Base-by-base conservation (phyloP, 2,329 filamentous ascomycete species). In the Emergomyces africanus region DNA sequence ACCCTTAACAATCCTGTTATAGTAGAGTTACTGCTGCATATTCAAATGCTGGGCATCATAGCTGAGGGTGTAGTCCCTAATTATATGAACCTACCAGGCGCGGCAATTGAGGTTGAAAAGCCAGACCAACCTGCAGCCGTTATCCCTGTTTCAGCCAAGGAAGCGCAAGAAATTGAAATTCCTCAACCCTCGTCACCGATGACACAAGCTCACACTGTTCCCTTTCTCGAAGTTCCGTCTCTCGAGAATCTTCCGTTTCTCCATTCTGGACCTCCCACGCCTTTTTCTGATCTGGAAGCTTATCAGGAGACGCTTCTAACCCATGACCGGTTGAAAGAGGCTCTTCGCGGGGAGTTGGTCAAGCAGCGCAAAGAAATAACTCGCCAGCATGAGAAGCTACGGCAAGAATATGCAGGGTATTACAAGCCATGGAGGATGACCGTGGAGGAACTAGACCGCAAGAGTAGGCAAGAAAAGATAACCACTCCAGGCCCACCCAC, bases 191-290 rank as follows among this genome's bases (percentile, higher is more conserved):
- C 54, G 25, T 46, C 59, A 9, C 51, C 54, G 14, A 54, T 50
- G 2, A 55, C 54, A 6, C 48, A 59, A 3, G 57, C 61, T 2
- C 64, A 64, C 15, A 57, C 65, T 18, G 46, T 63, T 9, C 56
- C 64, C 10, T 56, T 62, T 18, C 56, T 60, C n/a, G 64, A 70
- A 15, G 68, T 68, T 9, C 69, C 75, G 23, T 70, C 72, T 1
- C 59, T 78, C 46, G 74, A 77, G 20, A 71, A 66, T 59, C 66
- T 79, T n/a, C 77, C 77, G 4, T 79, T 78, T 62, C 65, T 79
- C 23, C 66, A 70, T 42, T 66, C 68, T 23, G 74, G 72, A 0
- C 73, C 75, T 35, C 75, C 70, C 5, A 75, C 74, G 5, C 74
- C 76, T 1, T 65, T 77, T 23, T 74, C 75, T 5, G 73, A 79